phyloP scores from a whole-genome alignment of 306 rosid genomes.

The Luffa acutangula region DNA sequence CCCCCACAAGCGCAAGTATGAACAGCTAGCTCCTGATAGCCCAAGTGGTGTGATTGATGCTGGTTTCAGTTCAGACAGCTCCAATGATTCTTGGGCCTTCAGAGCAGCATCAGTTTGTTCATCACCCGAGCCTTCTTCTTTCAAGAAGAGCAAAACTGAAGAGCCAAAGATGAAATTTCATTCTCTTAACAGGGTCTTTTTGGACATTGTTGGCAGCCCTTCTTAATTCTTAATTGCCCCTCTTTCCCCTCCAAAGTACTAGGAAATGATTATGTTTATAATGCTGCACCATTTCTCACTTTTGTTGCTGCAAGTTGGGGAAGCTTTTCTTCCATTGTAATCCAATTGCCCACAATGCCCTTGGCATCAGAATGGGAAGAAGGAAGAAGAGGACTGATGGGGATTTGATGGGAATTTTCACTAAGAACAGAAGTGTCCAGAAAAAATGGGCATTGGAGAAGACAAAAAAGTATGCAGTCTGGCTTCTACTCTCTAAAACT shows the following conservation, averaged over 20 bases:
- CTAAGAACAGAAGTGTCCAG: not conserved
- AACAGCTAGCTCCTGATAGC: constrained; percentile 1
- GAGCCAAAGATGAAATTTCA: not conserved
- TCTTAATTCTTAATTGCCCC: not conserved
- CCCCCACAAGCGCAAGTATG: not conserved
- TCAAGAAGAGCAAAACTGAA: constrained; percentile 10
- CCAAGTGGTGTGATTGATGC: constrained; percentile 12
- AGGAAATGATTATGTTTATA: constrained; percentile 4
- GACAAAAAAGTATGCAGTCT: constrained; percentile 6
- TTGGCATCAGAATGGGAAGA: not conserved
- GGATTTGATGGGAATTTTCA: not conserved
- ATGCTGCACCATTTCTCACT: not conserved
- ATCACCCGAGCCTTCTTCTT: constrained; percentile 2
- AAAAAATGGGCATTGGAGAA: constrained; percentile 1
- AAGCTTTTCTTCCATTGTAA: not conserved
- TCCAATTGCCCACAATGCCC: not conserved
- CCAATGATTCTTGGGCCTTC: constrained; percentile 7
- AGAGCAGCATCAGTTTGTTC: not conserved
- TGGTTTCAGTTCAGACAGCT: constrained; percentile 14
- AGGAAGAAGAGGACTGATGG: not conserved
- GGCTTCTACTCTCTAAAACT: not conserved
- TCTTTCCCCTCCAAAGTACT: not conserved
- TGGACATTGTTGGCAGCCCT: constrained; percentile 7
- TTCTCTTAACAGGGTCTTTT: constrained; percentile 3
- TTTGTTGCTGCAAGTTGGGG: constrained; percentile 4